Evolutionary conservation across 495 filamentous ascomycete species (phyloP).

Genomic region (Achaetomiella virescens): DNA sequence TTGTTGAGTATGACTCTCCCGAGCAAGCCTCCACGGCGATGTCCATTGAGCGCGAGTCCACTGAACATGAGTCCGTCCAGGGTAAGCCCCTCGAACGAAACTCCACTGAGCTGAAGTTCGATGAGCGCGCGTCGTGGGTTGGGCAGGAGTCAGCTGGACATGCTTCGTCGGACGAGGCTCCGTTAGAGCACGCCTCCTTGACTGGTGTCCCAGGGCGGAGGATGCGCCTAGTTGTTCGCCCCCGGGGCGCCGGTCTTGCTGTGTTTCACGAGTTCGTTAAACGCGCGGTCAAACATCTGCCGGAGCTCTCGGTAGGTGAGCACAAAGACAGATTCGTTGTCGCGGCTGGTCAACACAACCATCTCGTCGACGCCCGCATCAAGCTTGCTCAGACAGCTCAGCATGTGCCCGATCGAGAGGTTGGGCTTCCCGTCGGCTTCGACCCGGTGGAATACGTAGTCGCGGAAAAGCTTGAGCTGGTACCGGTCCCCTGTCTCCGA

Average conservation of each 20-base stretch:
- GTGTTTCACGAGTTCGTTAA: constrained; percentile 66
- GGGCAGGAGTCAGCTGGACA: too few relatives aligned
- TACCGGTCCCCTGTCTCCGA: constrained; percentile 88
- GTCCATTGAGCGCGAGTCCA: too few relatives aligned
- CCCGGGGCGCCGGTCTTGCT: constrained; percentile 28
- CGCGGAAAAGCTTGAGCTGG: constrained; percentile 85
- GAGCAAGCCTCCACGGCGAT: too few relatives aligned
- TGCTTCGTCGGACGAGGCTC: background rate
- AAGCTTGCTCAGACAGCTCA: constrained; percentile 79
- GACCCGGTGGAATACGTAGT: constrained; percentile 95
- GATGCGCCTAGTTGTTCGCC: constrained; percentile 13
- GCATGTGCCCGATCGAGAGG: constrained; percentile 76
- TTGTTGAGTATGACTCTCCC: too few relatives aligned
- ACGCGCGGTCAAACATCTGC: constrained; percentile 69
- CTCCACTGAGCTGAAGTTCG: too few relatives aligned
- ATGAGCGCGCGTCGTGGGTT: too few relatives aligned
- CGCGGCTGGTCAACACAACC: constrained; percentile 76
- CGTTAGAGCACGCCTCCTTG: background rate
- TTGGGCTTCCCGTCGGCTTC: constrained; percentile 74
- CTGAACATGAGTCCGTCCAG: too few relatives aligned
- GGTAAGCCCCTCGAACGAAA: too few relatives aligned
- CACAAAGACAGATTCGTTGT: constrained; percentile 80
- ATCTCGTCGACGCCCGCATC: constrained; percentile 86
- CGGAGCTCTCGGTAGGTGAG: constrained; percentile 84
- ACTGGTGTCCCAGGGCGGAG: background rate